Base-by-base conservation (phyloP, 768 basidiomycete species). In the Baorangia bicolor region DNA sequence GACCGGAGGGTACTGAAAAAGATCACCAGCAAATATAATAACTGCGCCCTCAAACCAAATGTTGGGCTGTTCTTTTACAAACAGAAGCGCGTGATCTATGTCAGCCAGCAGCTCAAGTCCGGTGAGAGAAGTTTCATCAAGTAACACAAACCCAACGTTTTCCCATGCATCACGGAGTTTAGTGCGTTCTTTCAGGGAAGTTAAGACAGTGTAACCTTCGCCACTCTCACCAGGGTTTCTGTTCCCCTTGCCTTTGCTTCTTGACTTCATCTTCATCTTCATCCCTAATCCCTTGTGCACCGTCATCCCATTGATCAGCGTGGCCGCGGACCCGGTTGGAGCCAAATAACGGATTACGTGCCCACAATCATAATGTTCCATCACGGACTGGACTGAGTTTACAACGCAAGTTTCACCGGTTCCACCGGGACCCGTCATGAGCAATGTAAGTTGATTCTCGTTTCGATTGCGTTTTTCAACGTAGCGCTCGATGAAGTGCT, bases 11-110 rank as follows among this genome's bases (percentile, higher is more conserved):
- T 59, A 72, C 25, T 74, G 74, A 42, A 46, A 69, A 27, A 73
- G 68, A 51, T 74, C 74, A 16, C 74, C 74, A 1, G 71, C 34
- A 45, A 74, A 70, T 9, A 74, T 71, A 0, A 75, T 20, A 3
- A 49, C 57, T 1, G 73, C 48, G 0, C 73, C 73, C 1, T 72
- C 71, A 65, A 70, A 74, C 53, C 49, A 70, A 11, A 53, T 20
- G 25, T 66, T 35, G 1, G 10, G 37, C 2, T 56, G 60, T 53
- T 73, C 64, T 25, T 58, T 67, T 1, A 66, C 67, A 63, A 59
- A 70, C 0, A 60, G 28, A 0, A 73, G 45, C 0, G 66, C 63
- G 54, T 67, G 61, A 52, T 75, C 70, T 13, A 75, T 43, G 1
- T 51, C 33, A 2, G 40, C 41, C 2, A 51, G 23, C 0, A 51